Conservation (phyloP, 2,329 filamentous ascomycete species). For the Macrophomina tecta region DNA sequence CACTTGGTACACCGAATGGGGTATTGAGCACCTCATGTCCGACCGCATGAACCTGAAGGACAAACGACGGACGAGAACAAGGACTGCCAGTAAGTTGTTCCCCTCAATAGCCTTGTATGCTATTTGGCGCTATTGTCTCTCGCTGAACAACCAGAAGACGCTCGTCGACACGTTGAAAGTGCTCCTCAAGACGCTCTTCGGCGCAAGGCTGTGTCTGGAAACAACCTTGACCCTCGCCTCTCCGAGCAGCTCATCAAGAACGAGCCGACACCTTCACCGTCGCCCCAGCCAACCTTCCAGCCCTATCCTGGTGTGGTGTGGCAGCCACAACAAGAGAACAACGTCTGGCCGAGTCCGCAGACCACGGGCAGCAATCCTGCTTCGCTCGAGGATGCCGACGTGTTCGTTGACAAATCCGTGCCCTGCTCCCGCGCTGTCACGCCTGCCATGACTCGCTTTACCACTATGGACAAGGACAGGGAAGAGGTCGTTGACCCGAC, state of each 20-base stretch:
- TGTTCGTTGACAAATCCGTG: constrained; percentile 21
- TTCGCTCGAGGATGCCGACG: constrained; percentile 9
- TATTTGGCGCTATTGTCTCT: not conserved
- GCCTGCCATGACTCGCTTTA: not conserved
- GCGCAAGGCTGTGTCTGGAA: constrained; percentile 32
- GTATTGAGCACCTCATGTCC: constrained; percentile 74
- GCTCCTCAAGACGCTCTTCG: constrained; percentile 9
- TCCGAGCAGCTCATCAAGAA: constrained; percentile 44
- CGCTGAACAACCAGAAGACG: constrained; percentile 6
- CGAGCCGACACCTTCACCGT: constrained; percentile 41
- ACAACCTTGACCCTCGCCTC: constrained; percentile 43
- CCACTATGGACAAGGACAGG: not conserved
- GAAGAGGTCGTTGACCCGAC: not conserved
- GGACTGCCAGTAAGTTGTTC: constrained; percentile 16
- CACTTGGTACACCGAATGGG: constrained; percentile 75
- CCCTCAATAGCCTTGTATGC: not conserved
- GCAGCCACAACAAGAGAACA: constrained; percentile 39
- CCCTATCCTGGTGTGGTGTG: constrained; percentile 38
- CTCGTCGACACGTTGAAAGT: constrained; percentile 12
- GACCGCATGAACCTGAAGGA: constrained; percentile 81
- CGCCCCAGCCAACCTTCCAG: constrained; percentile 36
- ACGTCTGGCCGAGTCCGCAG: constrained; percentile 41
- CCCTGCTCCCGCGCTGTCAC: constrained; percentile 3
- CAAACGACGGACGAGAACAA: constrained; percentile 61
- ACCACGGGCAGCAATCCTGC: constrained; percentile 5